A percentile compares a stretch with the other conserved stretches of the same genome.
Evolutionary conservation across 345 rosid genomes (phyloP).

Genomic region (Gynandropsis gynandra): DNA sequence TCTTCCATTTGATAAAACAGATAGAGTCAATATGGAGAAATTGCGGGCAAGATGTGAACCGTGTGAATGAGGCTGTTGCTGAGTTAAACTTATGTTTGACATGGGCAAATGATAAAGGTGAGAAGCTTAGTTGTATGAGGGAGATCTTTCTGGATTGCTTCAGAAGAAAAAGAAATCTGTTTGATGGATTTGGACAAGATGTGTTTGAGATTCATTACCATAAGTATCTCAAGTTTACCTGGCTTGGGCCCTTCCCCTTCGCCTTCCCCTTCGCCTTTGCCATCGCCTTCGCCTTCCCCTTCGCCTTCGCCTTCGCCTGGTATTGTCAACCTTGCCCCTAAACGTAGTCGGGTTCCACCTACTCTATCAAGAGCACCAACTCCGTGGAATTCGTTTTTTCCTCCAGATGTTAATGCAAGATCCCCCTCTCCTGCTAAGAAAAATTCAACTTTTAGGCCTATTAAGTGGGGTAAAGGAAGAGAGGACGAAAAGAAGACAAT

Average conservation of each 20-base stretch:
- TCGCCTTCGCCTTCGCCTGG: slow-evolving; percentile 30
- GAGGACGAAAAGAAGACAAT: slow-evolving; percentile 31
- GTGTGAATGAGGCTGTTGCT: slow-evolving; percentile 42
- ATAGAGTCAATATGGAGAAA: slow-evolving; percentile 46
- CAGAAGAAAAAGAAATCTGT: slow-evolving; percentile 36
- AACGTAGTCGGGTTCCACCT: slow-evolving; percentile 24
- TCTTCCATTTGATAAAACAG: slow-evolving; percentile 34
- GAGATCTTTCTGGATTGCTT: slow-evolving; percentile 48
- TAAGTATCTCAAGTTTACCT: slow-evolving; percentile 27
- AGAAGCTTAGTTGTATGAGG: slow-evolving; percentile 36
- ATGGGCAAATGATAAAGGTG: slow-evolving; percentile 35
- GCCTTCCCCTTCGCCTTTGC: slow-evolving; percentile 25
- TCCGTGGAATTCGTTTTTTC: slow-evolving; percentile 24
- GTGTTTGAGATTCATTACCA: slow-evolving; percentile 28
- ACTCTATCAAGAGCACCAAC: slow-evolving; percentile 24
- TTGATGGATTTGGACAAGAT: slow-evolving; percentile 34
- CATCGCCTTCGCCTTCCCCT: slow-evolving; percentile 26
- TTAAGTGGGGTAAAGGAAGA: slow-evolving; percentile 16
- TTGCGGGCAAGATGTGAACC: slow-evolving; percentile 52
- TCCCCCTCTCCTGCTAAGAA: slow-evolving; percentile 21
- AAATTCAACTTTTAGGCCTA: slow-evolving; percentile 23
- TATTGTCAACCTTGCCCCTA: slow-evolving; percentile 10
- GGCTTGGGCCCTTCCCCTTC: slow-evolving; percentile 27
- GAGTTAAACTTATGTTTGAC: slow-evolving; percentile 37
- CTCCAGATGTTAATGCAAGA: slow-evolving; percentile 9